Evolutionary conservation across 2,329 filamentous ascomycete genomes (phyloP).

Genomic region (Aspergillus pseudotamarii): DNA sequence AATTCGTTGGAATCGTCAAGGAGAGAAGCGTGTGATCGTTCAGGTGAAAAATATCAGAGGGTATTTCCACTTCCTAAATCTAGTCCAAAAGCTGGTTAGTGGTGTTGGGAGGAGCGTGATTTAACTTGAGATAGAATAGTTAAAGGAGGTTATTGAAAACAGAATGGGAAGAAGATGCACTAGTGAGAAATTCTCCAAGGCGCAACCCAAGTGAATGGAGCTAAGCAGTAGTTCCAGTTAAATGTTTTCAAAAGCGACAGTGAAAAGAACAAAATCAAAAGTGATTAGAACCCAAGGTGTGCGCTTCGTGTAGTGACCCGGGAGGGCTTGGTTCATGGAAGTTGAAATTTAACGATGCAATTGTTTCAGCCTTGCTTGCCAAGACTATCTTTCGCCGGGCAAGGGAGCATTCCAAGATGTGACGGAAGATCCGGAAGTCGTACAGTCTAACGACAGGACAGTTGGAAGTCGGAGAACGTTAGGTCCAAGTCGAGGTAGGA

Average conservation of each 20-base stretch:
- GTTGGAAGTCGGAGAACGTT: background rate
- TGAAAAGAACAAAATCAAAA: background rate
- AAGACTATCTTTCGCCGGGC: conserved; percentile 10
- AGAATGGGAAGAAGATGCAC: background rate
- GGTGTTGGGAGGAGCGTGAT: background rate
- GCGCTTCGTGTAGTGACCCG: background rate
- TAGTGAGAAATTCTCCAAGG: background rate
- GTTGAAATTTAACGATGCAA: conserved; percentile 2
- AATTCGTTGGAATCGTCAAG: conserved; percentile 46
- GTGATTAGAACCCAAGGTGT: background rate
- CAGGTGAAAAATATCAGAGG: conserved; percentile 34
- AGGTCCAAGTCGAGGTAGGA: background rate
- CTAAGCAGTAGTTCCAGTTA: background rate
- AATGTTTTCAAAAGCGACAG: background rate
- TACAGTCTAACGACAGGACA: background rate
- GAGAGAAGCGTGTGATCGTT: conserved; percentile 40
- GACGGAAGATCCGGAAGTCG: conserved; percentile 1
- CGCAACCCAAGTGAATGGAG: background rate
- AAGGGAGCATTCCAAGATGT: background rate
- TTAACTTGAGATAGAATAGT: background rate
- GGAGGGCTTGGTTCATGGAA: background rate
- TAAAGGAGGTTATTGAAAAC: background rate
- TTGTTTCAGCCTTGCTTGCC: conserved; percentile 14
- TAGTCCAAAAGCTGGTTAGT: conserved; percentile 14
- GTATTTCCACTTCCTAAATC: conserved; percentile 31